Conservation (phyloP, 129 eudicot species). For the Saposhnikovia divaricata region DNA sequence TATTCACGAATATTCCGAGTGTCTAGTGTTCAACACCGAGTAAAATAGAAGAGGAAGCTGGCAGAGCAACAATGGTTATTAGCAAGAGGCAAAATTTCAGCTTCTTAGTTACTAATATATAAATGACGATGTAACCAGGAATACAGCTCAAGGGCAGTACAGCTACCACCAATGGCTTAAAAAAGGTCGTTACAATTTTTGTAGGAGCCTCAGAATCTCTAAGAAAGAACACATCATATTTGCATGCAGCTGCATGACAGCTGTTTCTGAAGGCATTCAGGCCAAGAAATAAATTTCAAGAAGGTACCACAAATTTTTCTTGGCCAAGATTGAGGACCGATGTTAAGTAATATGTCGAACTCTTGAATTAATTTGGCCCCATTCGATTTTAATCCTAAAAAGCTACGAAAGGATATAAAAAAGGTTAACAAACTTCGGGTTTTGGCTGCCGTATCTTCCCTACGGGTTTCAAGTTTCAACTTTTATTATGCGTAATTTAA, state of each 20-base stretch:
- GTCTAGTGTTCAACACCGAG: background rate
- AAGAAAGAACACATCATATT: background rate
- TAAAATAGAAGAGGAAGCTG: background rate
- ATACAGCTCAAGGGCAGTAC: background rate
- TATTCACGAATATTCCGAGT: background rate
- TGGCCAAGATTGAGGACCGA: background rate
- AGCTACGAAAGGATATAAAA: background rate
- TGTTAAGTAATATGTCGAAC: background rate
- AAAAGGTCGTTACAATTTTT: background rate
- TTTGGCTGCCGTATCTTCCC: background rate
- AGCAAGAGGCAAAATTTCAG: background rate
- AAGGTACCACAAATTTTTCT: background rate
- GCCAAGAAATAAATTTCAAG: background rate
- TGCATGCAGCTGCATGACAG: background rate
- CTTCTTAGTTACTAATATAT: background rate
- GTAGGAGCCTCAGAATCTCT: background rate
- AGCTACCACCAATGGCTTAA: background rate
- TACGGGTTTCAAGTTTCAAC: no score
- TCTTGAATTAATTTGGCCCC: background rate
- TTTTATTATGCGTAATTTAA: no score
- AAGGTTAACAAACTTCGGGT: background rate
- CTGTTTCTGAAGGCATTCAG: background rate
- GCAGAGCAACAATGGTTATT: background rate
- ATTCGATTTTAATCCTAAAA: background rate
- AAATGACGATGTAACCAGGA: background rate